Evolutionary conservation across 2,329 filamentous ascomycete species (phyloP).

Genomic region (Dactylellina cionopaga): DNA sequence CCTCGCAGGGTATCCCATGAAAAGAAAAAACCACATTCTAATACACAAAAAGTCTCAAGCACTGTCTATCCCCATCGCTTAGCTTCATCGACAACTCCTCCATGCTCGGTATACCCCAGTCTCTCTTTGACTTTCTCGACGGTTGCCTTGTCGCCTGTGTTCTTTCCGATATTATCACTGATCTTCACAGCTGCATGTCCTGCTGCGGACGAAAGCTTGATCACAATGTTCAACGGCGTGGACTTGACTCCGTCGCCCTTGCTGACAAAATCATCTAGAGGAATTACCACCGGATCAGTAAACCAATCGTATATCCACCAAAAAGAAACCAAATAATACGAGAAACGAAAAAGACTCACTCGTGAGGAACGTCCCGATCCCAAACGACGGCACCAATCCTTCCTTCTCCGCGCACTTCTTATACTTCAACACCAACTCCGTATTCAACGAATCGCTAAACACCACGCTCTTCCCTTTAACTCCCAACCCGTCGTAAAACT

Average conservation of each 20-base stretch:
- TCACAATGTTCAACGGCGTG: conserved; percentile 93
- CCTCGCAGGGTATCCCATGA: background rate
- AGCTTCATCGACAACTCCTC: conserved; percentile 35
- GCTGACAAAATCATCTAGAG: conserved; percentile 79
- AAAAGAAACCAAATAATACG: background rate
- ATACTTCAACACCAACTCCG: conserved; percentile 90
- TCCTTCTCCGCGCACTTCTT: conserved; percentile 81
- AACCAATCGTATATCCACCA: background rate
- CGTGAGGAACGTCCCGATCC: conserved; percentile 93
- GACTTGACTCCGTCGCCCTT: conserved; percentile 74
- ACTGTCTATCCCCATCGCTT: conserved; percentile 29
- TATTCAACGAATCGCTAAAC: conserved; percentile 93
- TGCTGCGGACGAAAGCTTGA: conserved; percentile 88
- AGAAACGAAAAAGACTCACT: conserved; percentile 64
- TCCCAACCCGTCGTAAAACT: conserved; percentile 75
- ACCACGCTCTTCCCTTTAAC: conserved; percentile 82
- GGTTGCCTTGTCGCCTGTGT: conserved; percentile 83
- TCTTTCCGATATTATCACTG: conserved; percentile 90
- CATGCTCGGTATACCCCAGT: conserved; percentile 58
- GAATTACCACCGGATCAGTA: background rate
- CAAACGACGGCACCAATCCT: conserved; percentile 87
- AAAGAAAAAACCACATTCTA: background rate
- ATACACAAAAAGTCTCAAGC: background rate
- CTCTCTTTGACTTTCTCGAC: conserved; percentile 85
- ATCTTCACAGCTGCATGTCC: conserved; percentile 90